A percentile compares a stretch with the other conserved stretches of the same genome.
These are phyloP conservation scores for Chenopodium quinoa DNA, from an alignment of 148 eudicot genomes.

Conservation along the genomic window DNA sequence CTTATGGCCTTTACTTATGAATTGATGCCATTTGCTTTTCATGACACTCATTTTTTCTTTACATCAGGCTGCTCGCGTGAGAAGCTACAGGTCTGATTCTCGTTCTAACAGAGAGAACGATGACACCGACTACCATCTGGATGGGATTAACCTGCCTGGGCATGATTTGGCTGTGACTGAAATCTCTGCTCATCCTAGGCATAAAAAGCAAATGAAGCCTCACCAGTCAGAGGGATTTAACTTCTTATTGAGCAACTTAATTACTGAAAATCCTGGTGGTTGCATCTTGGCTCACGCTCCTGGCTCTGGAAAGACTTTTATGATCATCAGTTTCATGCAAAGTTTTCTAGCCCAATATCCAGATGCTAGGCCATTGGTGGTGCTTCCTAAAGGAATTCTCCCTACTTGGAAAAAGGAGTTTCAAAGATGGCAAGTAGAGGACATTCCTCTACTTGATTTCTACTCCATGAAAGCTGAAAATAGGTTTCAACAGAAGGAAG, in stretches of 20 bases:
- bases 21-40: neutral
- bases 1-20: neutral
- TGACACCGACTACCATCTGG: constrained; percentile 23
- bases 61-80: constrained; percentile 50
- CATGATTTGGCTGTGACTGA: constrained; percentile 46
- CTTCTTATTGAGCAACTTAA: constrained; percentile 69
- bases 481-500: constrained; percentile 67
- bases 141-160: constrained; percentile 45
- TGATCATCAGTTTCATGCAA: constrained; percentile 91
- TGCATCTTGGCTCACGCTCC: constrained; percentile 98
- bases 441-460: constrained; percentile 67
- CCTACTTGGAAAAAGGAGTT: constrained; percentile 87
- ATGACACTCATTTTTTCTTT: neutral
- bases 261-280: constrained; percentile 80
- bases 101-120: constrained; percentile 42
- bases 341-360: constrained; percentile 86
- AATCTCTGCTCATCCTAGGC: constrained; percentile 78
- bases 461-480: constrained; percentile 83
- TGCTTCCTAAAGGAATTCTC: constrained; percentile 79
- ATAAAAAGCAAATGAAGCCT: constrained; percentile 82
- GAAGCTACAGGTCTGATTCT: constrained; percentile 57
- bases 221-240: constrained; percentile 92
- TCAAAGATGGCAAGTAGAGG: constrained; percentile 88
- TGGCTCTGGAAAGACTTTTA: constrained; percentile 93
- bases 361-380: constrained; percentile 73